phyloP scores from a whole-genome alignment of 2,329 filamentous ascomycete genomes.

The Trichoderma sp. region DNA sequence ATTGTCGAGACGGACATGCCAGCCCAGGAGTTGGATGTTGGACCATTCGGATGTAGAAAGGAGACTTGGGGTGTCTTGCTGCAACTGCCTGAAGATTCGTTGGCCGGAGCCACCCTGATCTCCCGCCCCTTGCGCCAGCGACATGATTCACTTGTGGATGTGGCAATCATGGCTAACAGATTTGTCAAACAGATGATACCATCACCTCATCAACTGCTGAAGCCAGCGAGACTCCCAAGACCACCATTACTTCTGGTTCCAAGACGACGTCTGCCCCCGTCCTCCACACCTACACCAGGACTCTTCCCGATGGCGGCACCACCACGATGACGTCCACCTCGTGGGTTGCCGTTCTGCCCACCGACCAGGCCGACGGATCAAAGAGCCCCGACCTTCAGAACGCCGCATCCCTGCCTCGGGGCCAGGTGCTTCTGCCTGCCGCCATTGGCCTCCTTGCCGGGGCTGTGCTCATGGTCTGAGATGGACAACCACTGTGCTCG shows the following conservation, averaged over 20 bases:
- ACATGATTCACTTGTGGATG: background rate
- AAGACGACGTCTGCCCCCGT: slow-evolving; percentile 44
- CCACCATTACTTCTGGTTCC: slow-evolving; percentile 41
- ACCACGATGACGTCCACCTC: slow-evolving; percentile 54
- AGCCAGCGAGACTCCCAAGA: background rate
- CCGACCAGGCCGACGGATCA: slow-evolving; percentile 36
- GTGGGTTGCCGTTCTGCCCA: slow-evolving; percentile 49
- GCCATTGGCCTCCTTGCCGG: slow-evolving; percentile 38
- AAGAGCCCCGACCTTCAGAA: slow-evolving; percentile 45
- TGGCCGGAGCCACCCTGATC: background rate
- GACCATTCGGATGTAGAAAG: slow-evolving; percentile 6
- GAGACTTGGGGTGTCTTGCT: slow-evolving; percentile 8
- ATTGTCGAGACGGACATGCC: slow-evolving; percentile 23
- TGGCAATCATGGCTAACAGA: slow-evolving; percentile 9
- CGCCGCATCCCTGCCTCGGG: slow-evolving; percentile 36
- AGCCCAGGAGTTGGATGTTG: slow-evolving; percentile 1
- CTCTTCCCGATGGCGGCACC: slow-evolving; percentile 48
- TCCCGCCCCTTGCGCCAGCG: slow-evolving; percentile 27
- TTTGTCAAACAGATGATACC: background rate
- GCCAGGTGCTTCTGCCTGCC: slow-evolving; percentile 34
- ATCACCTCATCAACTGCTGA: slow-evolving; percentile 31
- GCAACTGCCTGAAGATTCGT: slow-evolving; percentile 1
- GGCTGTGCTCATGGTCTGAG: slow-evolving; percentile 37
- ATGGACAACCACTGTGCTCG: background rate
- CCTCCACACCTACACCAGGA: slow-evolving; percentile 50